A percentile compares a stretch with the other conserved stretches of the same genome.
Conservation (phyloP, 2,329 filamentous ascomycete genomes). For the Zymoseptoria passerinii region DNA sequence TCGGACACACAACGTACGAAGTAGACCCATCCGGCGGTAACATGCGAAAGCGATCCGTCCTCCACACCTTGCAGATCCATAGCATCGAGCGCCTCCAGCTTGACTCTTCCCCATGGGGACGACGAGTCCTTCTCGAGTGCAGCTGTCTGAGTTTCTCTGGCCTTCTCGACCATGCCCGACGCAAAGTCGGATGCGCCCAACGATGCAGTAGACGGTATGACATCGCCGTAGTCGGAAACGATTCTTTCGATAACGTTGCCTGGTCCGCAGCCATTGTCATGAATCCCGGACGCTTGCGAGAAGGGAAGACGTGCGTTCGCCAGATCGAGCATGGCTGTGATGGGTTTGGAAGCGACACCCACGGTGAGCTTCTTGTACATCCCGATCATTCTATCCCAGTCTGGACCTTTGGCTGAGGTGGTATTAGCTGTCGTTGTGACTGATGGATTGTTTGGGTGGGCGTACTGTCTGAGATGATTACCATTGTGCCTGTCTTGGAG, state of each 20-base stretch:
- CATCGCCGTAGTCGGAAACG: constrained; percentile 17
- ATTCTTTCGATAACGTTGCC: constrained; percentile 22
- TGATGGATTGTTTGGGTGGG: neutral
- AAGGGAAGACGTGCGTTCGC: constrained; percentile 21
- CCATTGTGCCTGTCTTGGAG: neutral
- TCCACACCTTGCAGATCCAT: constrained; percentile 20
- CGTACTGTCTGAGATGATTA: neutral
- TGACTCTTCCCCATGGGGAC: constrained; percentile 21
- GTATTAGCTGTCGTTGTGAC: neutral
- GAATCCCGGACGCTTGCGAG: constrained; percentile 22
- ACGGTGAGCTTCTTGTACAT: constrained; percentile 18
- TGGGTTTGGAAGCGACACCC: constrained; percentile 12
- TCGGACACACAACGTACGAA: constrained; percentile 17
- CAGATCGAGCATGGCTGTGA: constrained; percentile 18
- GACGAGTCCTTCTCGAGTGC: constrained; percentile 9
- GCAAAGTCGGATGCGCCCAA: constrained; percentile 26
- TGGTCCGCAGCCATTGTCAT: constrained; percentile 28
- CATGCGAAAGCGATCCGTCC: constrained; percentile 20
- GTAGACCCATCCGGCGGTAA: constrained; percentile 27
- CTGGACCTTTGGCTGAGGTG: constrained; percentile 13
- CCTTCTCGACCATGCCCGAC: constrained; percentile 24
- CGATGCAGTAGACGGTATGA: constrained; percentile 12
- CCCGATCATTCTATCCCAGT: constrained; percentile 18
- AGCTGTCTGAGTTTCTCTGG: constrained; percentile 9
- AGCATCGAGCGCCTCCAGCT: constrained; percentile 20